Conservation (phyloP, 225 moss, liverwort and hornwort genomes). For the Bryoerythrophyllum caledonicum region DNA sequence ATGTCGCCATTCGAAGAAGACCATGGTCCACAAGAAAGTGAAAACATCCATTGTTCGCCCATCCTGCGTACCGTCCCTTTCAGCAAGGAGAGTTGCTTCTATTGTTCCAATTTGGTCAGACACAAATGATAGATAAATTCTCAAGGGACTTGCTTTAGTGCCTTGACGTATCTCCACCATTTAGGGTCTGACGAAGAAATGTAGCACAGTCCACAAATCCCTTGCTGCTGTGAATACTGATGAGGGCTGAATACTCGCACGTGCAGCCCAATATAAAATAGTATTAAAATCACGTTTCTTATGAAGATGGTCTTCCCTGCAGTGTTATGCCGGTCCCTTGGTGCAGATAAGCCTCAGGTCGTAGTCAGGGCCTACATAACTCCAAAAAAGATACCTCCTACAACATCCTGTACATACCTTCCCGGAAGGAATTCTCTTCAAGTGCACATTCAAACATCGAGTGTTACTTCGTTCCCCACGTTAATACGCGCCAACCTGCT, state of each 20-base stretch:
- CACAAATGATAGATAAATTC: neutral
- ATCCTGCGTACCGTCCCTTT: neutral
- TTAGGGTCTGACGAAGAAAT: neutral
- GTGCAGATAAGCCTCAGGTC: neutral
- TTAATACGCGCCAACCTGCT: slow-evolving; percentile 21
- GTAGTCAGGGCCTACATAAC: slow-evolving; percentile 2
- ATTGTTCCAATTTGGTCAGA: neutral
- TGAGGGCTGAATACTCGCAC: neutral
- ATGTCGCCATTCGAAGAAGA: neutral
- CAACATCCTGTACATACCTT: slow-evolving; percentile 15
- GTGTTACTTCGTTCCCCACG: slow-evolving; percentile 3
- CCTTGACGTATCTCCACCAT: neutral
- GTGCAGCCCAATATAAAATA: neutral
- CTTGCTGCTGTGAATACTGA: neutral
- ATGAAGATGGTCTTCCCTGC: neutral
- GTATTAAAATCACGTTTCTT: neutral
- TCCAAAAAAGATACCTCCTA: slow-evolving; percentile 9
- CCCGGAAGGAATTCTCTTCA: neutral
- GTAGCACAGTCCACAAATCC: neutral
- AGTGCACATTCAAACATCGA: slow-evolving; percentile 8
- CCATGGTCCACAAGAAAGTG: neutral
- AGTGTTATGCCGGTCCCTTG: neutral
- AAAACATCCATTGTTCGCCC: neutral
- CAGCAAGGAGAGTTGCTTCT: neutral
- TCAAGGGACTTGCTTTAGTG: neutral